Conservation (phyloP, 495 filamentous ascomycete species). For the Trichoderma virens region DNA sequence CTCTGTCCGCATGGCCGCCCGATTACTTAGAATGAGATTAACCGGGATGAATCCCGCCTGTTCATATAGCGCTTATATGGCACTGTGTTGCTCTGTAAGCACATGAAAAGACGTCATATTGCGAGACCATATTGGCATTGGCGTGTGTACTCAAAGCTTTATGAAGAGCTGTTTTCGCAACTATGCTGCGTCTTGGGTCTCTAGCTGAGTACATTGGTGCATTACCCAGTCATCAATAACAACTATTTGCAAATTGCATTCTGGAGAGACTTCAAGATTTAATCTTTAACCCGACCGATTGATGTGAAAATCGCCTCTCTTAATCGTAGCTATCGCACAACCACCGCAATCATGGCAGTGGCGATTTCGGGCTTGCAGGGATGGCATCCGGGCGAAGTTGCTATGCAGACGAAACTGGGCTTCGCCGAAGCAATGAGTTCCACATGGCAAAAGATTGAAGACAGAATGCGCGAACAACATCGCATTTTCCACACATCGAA, state of each 20-base stretch:
- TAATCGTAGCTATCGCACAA: not conserved
- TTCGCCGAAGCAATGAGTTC: not conserved
- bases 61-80: not conserved
- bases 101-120: not conserved
- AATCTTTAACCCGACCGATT: too few species aligned
- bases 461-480: not conserved
- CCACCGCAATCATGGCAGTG: not conserved
- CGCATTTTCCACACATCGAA: not conserved
- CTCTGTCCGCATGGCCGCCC: not conserved
- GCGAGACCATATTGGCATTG: not conserved
- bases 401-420: not conserved
- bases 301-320: not conserved
- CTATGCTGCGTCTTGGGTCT: too few species aligned
- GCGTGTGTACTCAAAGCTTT: not conserved
- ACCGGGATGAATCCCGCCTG: not conserved
- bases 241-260: too few species aligned
- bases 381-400: slow-evolving; percentile 1
- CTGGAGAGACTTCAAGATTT: too few species aligned
- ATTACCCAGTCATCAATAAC: too few species aligned
- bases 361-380: not conserved
- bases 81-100: not conserved
- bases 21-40: not conserved
- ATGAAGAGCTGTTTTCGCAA: not conserved
- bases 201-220: too few species aligned
- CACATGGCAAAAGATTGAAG: not conserved